These are phyloP conservation scores for Microbotryum intermedium DNA, from an alignment of 1,284 basidiomycete species.

Conservation along the genomic window DNA sequence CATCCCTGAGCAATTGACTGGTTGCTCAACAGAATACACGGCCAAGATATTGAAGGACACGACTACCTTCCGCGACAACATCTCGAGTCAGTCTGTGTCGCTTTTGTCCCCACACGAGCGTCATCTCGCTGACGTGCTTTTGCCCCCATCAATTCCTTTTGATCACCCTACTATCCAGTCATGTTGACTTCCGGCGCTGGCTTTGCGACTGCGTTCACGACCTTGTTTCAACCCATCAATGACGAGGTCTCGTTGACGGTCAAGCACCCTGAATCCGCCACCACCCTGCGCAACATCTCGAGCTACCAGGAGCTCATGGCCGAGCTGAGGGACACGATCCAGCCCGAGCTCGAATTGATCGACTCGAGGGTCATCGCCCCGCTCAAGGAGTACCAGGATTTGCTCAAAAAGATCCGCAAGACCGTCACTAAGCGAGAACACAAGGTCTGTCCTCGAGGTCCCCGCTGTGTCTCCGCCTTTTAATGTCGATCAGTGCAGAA, in stretches of 20 bases:
- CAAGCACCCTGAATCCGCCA: slow-evolving; percentile 66
- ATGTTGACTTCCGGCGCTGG: slow-evolving; percentile 70
- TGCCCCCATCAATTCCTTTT: not conserved
- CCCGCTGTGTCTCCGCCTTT: not conserved
- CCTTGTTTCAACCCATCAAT: slow-evolving; percentile 67
- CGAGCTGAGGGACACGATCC: slow-evolving; percentile 61
- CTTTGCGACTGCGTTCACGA: slow-evolving; percentile 66
- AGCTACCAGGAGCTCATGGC: slow-evolving; percentile 67
- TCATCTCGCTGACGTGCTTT: not conserved
- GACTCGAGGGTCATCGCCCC: slow-evolving; percentile 77
- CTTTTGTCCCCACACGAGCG: not conserved
- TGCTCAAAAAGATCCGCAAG: slow-evolving; percentile 86
- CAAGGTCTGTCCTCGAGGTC: slow-evolving; percentile 52
- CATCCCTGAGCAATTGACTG: slow-evolving; percentile 37
- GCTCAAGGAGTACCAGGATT: slow-evolving; percentile 74
- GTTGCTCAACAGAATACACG: slow-evolving; percentile 68
- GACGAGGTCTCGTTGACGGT: slow-evolving; percentile 49
- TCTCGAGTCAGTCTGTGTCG: slow-evolving; percentile 51
- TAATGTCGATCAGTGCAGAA: no score
- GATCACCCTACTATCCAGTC: slow-evolving; percentile 43
- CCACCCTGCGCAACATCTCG: slow-evolving; percentile 70
- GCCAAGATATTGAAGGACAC: slow-evolving; percentile 90
- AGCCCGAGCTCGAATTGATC: slow-evolving; percentile 91
- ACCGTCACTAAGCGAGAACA: slow-evolving; percentile 93
- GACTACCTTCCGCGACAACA: slow-evolving; percentile 74